Percentiles rank a stretch among this genome's conserved stretches.
Conservation (phyloP, 164 flowering plant species). For the Piper betle region DNA sequence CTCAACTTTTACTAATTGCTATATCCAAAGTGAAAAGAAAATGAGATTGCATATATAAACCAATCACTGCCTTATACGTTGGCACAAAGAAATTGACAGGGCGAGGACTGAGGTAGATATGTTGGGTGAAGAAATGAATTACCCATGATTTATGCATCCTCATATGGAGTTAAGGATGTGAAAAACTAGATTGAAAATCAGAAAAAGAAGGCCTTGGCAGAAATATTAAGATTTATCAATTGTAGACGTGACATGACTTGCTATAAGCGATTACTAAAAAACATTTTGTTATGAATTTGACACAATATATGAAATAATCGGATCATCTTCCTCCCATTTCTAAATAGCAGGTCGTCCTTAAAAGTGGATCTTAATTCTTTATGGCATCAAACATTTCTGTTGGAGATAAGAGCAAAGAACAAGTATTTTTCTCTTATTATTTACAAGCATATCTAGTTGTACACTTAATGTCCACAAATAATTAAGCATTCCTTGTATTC, state of each 20-base stretch:
- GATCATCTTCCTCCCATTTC: constrained; percentile 11
- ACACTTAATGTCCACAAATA: not conserved
- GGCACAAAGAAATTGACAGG: constrained; percentile 31
- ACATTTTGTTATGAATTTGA: not conserved
- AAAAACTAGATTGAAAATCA: no score
- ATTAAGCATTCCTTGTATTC: not conserved
- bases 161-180: not conserved
- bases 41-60: constrained; percentile 7
- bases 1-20: not conserved
- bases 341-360: not conserved
- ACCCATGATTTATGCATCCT: constrained; percentile 1
- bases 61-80: constrained; percentile 27
- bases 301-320: constrained; percentile 15
- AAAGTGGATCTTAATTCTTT: not conserved
- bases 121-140: constrained; percentile 23
- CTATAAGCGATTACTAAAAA: not conserved
- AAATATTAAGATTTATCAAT: not conserved
- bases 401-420: not conserved
- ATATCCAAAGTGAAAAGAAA: not conserved
- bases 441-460: not conserved
- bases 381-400: constrained; percentile 3
- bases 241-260: not conserved
- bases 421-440: not conserved
- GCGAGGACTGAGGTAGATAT: constrained; percentile 24
- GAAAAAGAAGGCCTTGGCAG: no score